Base-by-base conservation (phyloP, 2,329 filamentous ascomycete species). In the Ceratocystis variospora region DNA sequence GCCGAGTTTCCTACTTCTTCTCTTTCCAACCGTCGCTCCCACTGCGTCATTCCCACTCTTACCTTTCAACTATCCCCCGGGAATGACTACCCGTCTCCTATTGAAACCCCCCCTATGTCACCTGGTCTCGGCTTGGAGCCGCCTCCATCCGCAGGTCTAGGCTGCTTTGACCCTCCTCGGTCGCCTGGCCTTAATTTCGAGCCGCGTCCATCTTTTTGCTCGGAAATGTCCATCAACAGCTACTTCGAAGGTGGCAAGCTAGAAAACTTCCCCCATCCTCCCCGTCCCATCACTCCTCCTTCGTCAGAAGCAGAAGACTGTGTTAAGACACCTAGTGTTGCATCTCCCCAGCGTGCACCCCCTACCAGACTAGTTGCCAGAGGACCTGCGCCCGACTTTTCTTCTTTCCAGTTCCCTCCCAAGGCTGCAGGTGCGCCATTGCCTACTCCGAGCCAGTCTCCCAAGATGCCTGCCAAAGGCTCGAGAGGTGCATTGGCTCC, bases 191-290 rank as follows among this genome's bases (percentile, higher is more conserved):
- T 62, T 45, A 63, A 61, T 55, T 65, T 57, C 45, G 63, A 65
- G 50, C 46, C 63, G 48, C 66, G 66, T 37, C 66, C 66, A 19
- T 67, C 66, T 7, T 67, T 67, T 59, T 67, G 66, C 63, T 67
- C 66, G 31, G 63, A 65, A 57, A 61, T 67, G 41, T 67, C 66
- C n/a, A 65, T 67, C 57, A 67, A 67, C 59, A 65, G 62, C 37
- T 65, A 62, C 44, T 67, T 67, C 15, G 66, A 67, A n/a, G 66
- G 66, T 33, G 66, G 66, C 31, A 67, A 67, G 59, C 66, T 67
- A 22, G 66, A 67, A 48, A 67, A 50, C 57, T 67, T 65, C 46
- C 66, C 66, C 12, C 66, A 67, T 33, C 66, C 66, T 17, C 66
- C 66, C 8, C 50, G 62, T 12, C 57, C 63, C 15, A 57, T 61